Evolutionary conservation across 2,329 filamentous ascomycete species (phyloP), one percentile per base, ranked within the genome.

Genomic region (Ascomycota sp.): DNA sequence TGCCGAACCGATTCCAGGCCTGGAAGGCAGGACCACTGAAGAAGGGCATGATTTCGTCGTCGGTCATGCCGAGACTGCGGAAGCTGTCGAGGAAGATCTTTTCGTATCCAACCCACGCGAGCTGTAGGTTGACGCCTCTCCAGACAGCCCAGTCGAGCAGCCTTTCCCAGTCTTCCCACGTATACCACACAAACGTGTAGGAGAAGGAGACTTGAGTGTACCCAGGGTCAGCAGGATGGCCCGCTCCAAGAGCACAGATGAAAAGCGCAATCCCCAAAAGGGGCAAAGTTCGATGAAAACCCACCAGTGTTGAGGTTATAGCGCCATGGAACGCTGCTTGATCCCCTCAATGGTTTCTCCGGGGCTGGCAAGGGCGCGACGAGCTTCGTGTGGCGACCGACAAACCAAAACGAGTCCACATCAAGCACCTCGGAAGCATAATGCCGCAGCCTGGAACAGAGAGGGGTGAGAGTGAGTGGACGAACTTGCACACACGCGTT

Each of bases 1-100:
- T 66, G 8, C 60, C 61, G 32, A 66, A 59, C n/a, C 58, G 54
- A 36, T 65, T 64, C 61, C 61, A 66, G 8, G 60, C 47, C 33
- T 61, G 57, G 32, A 64, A 65, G 0, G 60, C 59, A 1, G 61
- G 61, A 0, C 61, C 60, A 29, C 53, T 60, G 30, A 65, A 46
- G 40, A 61, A 65, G 2, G 50, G 42, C 2, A 46, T 30, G 28
- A 64, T 60, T 19, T 65, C 57, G 4, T 43, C 38, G 23, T 59
- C 44, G 0, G 47, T 51, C 23, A 65, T 47, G 7, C 57, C 56
- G 12, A 58, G 43, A 3, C 59, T 57, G 8, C 43, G 48, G 36
- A 64, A 63, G 6, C 58, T 51, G 7, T 63, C 55, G 4, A 61
- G 38, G 8, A 63, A 48, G 29, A 62, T 56, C 41, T 63, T 62